Conservation (phyloP, 352 stramenopile species). For the Albugo laibachii region DNA sequence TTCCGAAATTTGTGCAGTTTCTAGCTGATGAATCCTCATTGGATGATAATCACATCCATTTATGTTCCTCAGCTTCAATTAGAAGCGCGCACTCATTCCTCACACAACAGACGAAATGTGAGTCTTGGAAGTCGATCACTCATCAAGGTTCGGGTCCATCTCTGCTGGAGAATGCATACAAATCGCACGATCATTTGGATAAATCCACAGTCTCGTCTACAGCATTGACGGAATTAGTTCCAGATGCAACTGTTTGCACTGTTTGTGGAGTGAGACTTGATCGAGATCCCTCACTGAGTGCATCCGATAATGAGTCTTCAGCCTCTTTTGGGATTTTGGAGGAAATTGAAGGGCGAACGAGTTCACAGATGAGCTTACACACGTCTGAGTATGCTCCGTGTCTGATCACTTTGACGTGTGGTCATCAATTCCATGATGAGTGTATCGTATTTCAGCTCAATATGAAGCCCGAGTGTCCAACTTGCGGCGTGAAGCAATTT, state of each 20-base stretch:
- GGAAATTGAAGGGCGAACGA: not conserved
- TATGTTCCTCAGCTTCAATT: not conserved
- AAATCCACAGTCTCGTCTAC: not conserved
- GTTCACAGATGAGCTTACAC: not conserved
- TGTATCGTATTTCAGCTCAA: constrained; percentile 33
- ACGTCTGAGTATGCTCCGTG: not conserved
- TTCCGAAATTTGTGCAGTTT: constrained; percentile 32
- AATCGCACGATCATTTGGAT: not conserved
- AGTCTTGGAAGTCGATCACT: too few relatives aligned
- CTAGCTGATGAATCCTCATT: constrained; percentile 22
- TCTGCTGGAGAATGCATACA: too few relatives aligned
- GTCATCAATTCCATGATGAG: constrained; percentile 37
- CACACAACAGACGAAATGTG: too few relatives aligned
- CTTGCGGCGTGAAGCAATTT: constrained; percentile 7
- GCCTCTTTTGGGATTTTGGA: too few relatives aligned
- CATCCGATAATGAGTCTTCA: not conserved
- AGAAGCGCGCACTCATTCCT: not conserved
- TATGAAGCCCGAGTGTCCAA: constrained; percentile 19
- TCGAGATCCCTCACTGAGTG: not conserved
- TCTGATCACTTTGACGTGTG: constrained; percentile 15
- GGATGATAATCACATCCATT: too few relatives aligned
- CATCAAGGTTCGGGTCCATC: too few relatives aligned
- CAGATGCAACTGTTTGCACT: not conserved
- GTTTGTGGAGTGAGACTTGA: not conserved
- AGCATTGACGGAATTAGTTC: not conserved